These are phyloP conservation scores for Paecilomyces sp. DNA, from an alignment of 2,329 filamentous ascomycete species.

Conservation along the genomic window DNA sequence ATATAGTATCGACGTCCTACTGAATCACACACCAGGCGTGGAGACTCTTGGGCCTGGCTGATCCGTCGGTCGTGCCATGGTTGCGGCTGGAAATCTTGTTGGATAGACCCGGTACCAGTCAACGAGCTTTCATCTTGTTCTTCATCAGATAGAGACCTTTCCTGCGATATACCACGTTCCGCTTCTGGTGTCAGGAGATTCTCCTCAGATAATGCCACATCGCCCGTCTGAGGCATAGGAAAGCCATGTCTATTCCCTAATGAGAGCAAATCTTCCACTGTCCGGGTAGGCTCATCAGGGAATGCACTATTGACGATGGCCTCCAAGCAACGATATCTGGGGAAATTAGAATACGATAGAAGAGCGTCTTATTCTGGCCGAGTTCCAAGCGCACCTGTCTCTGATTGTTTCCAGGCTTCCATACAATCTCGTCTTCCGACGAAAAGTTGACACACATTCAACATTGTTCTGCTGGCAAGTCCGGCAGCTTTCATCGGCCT, in stretches of 20 bases:
- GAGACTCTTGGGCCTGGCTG: background rate
- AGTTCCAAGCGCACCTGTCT: constrained; percentile 18
- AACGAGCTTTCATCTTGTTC: constrained; percentile 6
- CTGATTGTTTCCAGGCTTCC: constrained; percentile 32
- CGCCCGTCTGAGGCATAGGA: constrained; percentile 21
- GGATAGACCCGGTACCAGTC: constrained; percentile 4
- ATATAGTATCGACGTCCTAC: constrained; percentile 32
- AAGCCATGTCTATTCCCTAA: constrained; percentile 24
- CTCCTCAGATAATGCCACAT: background rate
- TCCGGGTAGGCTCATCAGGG: constrained; percentile 22
- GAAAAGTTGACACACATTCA: constrained; percentile 27
- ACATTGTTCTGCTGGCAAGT: constrained; percentile 26
- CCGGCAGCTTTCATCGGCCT: constrained; percentile 22
- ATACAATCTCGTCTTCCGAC: constrained; percentile 32
- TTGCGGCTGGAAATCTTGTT: constrained; percentile 1
- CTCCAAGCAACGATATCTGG: constrained; percentile 29
- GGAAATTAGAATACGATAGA: background rate
- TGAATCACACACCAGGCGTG: constrained; percentile 25
- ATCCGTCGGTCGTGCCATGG: background rate
- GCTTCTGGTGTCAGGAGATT: background rate
- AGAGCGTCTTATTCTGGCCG: background rate
- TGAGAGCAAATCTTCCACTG: constrained; percentile 20
- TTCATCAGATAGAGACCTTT: background rate
- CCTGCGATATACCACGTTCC: background rate
- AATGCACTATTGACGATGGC: constrained; percentile 29